Conservation (phyloP, 805 yeast species). For the Hanseniaspora hatyaiensis region DNA sequence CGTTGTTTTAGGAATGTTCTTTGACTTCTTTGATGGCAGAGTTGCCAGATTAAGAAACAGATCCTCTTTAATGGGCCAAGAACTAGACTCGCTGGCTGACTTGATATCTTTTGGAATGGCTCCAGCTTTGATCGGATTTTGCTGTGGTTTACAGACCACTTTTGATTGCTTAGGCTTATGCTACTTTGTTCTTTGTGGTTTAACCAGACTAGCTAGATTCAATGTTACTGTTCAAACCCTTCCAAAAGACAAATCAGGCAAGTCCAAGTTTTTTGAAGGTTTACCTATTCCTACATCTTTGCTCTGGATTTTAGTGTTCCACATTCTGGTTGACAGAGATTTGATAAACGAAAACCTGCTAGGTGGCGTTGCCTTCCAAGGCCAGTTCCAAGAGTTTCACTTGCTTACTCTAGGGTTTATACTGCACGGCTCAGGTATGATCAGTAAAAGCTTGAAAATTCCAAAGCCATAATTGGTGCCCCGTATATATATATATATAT, state of each 20-base stretch:
- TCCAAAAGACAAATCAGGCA: slow-evolving; percentile 81
- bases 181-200: slow-evolving; percentile 83
- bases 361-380: slow-evolving; percentile 48
- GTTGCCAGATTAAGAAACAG: slow-evolving; percentile 91
- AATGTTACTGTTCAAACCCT: slow-evolving; percentile 86
- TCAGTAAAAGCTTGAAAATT: slow-evolving; percentile 78
- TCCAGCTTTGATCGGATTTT: slow-evolving; percentile 86
- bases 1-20: slow-evolving; percentile 81
- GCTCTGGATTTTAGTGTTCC: slow-evolving; percentile 61
- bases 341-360: slow-evolving; percentile 47
- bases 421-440: slow-evolving; percentile 80
- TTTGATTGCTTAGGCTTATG: slow-evolving; percentile 64
- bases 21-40: slow-evolving; percentile 93
- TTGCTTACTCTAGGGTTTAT: slow-evolving; percentile 52
- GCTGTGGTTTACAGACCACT: slow-evolving; percentile 79
- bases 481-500: not conserved
- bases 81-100: slow-evolving; percentile 92
- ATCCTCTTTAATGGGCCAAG: slow-evolving; percentile 91
- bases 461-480: slow-evolving; percentile 52
- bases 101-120: slow-evolving; percentile 89
- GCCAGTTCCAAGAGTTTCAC: slow-evolving; percentile 60
- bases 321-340: slow-evolving; percentile 46
- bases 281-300: slow-evolving; percentile 88
- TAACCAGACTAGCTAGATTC: slow-evolving; percentile 87
- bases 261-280: slow-evolving; percentile 88